These are phyloP conservation scores for Leishmania guyanensis DNA, from an alignment of 208 protist genomes.

Conservation along the genomic window DNA sequence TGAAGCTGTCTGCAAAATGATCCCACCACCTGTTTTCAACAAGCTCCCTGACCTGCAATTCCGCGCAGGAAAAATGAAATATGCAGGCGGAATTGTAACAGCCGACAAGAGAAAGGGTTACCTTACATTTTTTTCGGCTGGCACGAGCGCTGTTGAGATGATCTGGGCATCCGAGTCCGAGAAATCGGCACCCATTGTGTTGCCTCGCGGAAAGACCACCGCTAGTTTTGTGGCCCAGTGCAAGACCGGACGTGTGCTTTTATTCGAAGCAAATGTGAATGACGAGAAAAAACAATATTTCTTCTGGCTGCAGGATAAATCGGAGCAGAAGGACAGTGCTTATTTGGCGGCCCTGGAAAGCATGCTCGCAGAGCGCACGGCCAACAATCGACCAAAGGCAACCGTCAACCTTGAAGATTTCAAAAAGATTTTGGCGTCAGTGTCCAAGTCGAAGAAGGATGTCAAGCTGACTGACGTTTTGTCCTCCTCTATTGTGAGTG, in stretches of 20 bases:
- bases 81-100: conserved; percentile 60
- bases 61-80: conserved; percentile 71
- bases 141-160: conserved; percentile 42
- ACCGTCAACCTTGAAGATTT: conserved; percentile 55
- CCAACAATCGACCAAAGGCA: not conserved
- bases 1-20: conserved; percentile 16
- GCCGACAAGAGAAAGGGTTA: conserved; percentile 53
- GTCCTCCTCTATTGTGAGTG: conserved; percentile 47
- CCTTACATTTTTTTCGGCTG: conserved; percentile 52
- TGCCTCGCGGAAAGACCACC: conserved; percentile 34
- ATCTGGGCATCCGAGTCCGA: conserved; percentile 43
- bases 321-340: conserved; percentile 55
- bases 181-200: conserved; percentile 10
- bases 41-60: conserved; percentile 54
- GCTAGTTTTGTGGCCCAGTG: conserved; percentile 65
- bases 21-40: conserved; percentile 31
- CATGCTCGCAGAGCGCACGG: conserved; percentile 31
- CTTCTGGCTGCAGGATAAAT: conserved; percentile 89
- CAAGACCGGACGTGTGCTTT: conserved; percentile 70
- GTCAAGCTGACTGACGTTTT: conserved; percentile 47
- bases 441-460: conserved; percentile 37
- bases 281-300: conserved; percentile 46
- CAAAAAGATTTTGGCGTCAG: conserved; percentile 57
- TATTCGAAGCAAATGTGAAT: conserved; percentile 53
- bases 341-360: conserved; percentile 54